These are phyloP conservation scores for Paraphoma sp. DNA, from an alignment of 2,329 filamentous ascomycete genomes.

Conservation along the genomic window DNA sequence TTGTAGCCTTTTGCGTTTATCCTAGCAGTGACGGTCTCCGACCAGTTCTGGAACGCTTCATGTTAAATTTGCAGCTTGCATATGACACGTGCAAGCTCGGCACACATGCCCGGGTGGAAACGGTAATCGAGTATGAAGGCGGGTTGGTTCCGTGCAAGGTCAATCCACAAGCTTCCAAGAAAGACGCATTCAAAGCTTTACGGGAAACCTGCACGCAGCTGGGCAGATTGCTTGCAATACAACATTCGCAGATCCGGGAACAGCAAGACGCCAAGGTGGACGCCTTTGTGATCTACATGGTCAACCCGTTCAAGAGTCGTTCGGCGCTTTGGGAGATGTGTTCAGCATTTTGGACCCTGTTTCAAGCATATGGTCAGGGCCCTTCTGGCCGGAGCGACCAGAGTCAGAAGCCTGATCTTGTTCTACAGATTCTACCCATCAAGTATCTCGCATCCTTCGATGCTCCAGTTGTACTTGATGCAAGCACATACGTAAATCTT, in stretches of 20 bases:
- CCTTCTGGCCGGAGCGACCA: slow-evolving; percentile 51
- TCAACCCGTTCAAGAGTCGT: slow-evolving; percentile 71
- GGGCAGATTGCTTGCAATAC: slow-evolving; percentile 48
- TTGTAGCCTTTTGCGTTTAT: slow-evolving; percentile 73
- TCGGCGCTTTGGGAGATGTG: slow-evolving; percentile 71
- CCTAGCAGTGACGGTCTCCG: slow-evolving; percentile 69
- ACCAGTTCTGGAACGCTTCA: slow-evolving; percentile 67
- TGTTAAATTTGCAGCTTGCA: slow-evolving; percentile 70
- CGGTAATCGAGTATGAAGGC: slow-evolving; percentile 45
- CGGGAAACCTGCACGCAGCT: slow-evolving; percentile 48
- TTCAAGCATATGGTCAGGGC: slow-evolving; percentile 65
- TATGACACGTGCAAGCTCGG: slow-evolving; percentile 80
- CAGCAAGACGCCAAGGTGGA: slow-evolving; percentile 58
- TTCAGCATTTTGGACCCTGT: slow-evolving; percentile 74
- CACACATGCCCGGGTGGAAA: slow-evolving; percentile 58
- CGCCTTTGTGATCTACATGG: slow-evolving; percentile 74
- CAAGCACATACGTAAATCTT: slow-evolving; percentile 65
- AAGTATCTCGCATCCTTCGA: slow-evolving; percentile 70
- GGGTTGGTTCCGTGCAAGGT: slow-evolving; percentile 43
- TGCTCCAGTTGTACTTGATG: slow-evolving; percentile 67
- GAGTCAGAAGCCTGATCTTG: slow-evolving; percentile 63
- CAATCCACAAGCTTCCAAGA: slow-evolving; percentile 17
- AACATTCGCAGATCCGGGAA: slow-evolving; percentile 42
- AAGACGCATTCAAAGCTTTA: slow-evolving; percentile 37
- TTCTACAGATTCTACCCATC: slow-evolving; percentile 77